Base-by-base conservation (phyloP, 352 stramenopile genomes). In the Globisporangium apiculatum region DNA sequence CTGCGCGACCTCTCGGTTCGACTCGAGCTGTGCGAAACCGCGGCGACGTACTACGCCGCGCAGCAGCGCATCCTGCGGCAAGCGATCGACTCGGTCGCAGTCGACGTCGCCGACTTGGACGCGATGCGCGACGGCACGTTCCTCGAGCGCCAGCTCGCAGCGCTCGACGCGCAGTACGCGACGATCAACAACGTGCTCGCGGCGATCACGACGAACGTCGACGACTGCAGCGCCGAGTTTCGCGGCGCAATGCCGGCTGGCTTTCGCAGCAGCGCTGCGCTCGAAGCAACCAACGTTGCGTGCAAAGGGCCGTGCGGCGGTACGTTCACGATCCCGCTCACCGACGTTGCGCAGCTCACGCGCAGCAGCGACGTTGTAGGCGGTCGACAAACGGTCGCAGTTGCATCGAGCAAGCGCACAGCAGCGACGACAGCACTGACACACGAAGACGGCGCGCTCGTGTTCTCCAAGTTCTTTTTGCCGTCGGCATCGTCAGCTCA, bases 11-110 rank as follows among this genome's bases (percentile, higher is more conserved):
- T 86, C 37, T 89, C 75, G 4, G 79, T 84, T 47, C 76, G 77
- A 1, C 61, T 91, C 5, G 77, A 91, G 53, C 46, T 91, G 41
- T 81, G 74, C 43, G 77, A 86, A 60, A 74, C 60, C 47, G 69
- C 70, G 1, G 65, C 70, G 5, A 84, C 73, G 41, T 85, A 82
- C 40, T 83, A 89, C 62, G 74, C 69, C 51, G 64, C 67, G 9
- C 49, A 87, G 53, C 78, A 91, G 49, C 75, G 81, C 12, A 80
- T 87, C 10, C 68, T 89, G 41, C 81, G 81, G 1, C 79, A 84
- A 57, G 75, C 75, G 48, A 86, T 89, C 66, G 76, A 87, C 46
- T 86, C 78, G 31, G 75, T 74, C 6, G 74, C 76, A 0, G 73
- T 89, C 8, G 76, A 76, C 0, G 45, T 86, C 7, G 54, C 72